Evolutionary conservation across 176 grass and related monocot species (phyloP).

Genomic region (Alopecurus myosuroides): DNA sequence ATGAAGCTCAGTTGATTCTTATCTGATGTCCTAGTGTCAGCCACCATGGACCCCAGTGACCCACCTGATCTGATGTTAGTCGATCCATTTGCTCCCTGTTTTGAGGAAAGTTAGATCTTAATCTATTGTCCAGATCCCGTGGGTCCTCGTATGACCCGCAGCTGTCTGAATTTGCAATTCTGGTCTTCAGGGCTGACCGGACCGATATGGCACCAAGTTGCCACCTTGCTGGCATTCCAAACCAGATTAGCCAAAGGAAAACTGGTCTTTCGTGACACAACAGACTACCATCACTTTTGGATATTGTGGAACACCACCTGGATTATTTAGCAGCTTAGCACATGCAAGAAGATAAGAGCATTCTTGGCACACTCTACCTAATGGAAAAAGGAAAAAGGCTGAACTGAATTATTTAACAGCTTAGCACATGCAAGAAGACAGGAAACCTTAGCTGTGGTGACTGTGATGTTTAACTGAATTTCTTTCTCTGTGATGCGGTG

Average conservation of each 20-base stretch:
- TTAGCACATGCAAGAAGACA: too few species aligned
- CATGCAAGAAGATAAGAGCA: constrained; percentile 22
- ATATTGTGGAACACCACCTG: not conserved
- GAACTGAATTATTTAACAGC: too few species aligned
- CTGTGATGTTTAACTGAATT: not conserved
- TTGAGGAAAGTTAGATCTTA: not conserved
- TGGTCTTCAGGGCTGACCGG: constrained; percentile 17
- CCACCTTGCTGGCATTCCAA: constrained; percentile 24
- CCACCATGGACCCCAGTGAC: not conserved
- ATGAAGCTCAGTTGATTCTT: not conserved
- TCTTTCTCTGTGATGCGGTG: not conserved
- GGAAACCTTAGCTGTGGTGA: not conserved
- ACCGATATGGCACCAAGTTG: constrained; percentile 12
- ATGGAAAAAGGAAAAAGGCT: not conserved
- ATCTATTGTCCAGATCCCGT: not conserved
- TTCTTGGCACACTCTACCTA: not conserved
- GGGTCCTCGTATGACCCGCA: not conserved
- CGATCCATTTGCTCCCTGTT: not conserved
- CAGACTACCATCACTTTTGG: not conserved
- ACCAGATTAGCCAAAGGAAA: not conserved
- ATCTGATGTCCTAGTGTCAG: not conserved
- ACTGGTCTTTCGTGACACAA: not conserved
- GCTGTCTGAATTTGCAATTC: constrained; percentile 22
- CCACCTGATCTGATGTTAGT: not conserved
- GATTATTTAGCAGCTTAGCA: not conserved